Base-by-base conservation (phyloP, 2,329 filamentous ascomycete genomes). In the Nothomitra cinnamomea region DNA sequence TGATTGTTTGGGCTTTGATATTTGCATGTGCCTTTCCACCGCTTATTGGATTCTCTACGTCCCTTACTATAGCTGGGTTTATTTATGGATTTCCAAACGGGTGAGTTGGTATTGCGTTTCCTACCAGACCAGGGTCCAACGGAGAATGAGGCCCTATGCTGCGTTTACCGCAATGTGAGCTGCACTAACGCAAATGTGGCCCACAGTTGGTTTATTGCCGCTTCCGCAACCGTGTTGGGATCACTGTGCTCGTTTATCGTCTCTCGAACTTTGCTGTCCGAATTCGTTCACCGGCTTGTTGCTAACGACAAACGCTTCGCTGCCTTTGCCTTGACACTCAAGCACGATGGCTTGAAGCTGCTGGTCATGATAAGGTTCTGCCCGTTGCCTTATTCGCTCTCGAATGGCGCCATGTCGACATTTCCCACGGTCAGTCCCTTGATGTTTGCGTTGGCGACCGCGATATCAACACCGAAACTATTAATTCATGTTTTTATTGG, bases 401-500 rank as follows among this genome's bases (percentile, higher is more conserved):
- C 85, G 64, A 98, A 98, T 64, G 92, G 88, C 51, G 94, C 94
- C 56, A 79, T 98, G 54, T 87, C 87, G 28, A 96, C 92, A 1
- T 89, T 98, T 57, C 89, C 89, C 2, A 94, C 85, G 32, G 86
- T 98, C 35, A 77, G 82, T 22, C 85, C 85, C 41, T 66, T 76
- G 56, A 78, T 78, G 48, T 96, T 94, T 69, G 82, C 82, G 32
- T 65, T 88, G 47, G 90, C 92, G 4, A 96, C 90, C 0, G 82
- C 86, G 2, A 70, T 90, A 15, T 82, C 88, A 10, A 80, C 77
- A 13, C 92, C 92, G 5, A 98, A 96, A 63, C 73, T 98, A 17
- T 73, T 96, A 56, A 81, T 98, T 51, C 87, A 94, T 64, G 80
- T 94, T 60, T 98, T 95, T 69, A 87, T 98, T 61, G 92, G 92